A percentile compares a stretch with the other conserved stretches of the same genome.
These are phyloP conservation scores for Platismatia glauca DNA, from an alignment of 495 filamentous ascomycete species.

Conservation along the genomic window DNA sequence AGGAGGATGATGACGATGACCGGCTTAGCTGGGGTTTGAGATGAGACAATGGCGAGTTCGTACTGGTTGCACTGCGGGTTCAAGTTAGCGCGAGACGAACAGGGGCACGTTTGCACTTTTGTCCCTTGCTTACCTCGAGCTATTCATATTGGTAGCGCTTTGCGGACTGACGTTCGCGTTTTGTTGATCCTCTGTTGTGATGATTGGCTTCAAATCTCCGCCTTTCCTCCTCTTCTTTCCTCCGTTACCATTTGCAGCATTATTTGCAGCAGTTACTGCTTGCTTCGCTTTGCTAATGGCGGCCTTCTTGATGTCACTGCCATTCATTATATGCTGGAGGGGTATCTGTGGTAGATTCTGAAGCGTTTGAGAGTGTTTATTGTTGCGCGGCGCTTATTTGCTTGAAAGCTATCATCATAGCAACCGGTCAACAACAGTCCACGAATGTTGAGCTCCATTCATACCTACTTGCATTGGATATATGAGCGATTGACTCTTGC, in stretches of 20 bases:
- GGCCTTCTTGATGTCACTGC: slow-evolving; percentile 63
- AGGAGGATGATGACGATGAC: slow-evolving; percentile 71
- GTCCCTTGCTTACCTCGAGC: slow-evolving; percentile 41
- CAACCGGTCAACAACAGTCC: slow-evolving; percentile 4
- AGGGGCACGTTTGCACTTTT: slow-evolving; percentile 11
- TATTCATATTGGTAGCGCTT: slow-evolving; percentile 36
- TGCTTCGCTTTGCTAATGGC: slow-evolving; percentile 74
- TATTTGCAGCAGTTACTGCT: slow-evolving; percentile 51
- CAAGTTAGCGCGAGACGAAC: slow-evolving; percentile 11
- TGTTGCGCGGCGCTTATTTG: slow-evolving; percentile 2
- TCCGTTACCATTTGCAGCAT: slow-evolving; percentile 55
- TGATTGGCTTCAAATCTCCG: slow-evolving; percentile 79
- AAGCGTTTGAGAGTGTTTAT: not conserved
- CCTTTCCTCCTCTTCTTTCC: slow-evolving; percentile 71
- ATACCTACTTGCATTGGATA: slow-evolving; percentile 10
- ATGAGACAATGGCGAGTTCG: slow-evolving; percentile 38
- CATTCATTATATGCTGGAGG: slow-evolving; percentile 52
- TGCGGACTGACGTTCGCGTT: slow-evolving; percentile 32
- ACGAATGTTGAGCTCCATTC: not conserved
- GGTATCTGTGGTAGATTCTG: not conserved
- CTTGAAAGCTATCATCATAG: not conserved
- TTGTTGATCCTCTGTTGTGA: slow-evolving; percentile 62
- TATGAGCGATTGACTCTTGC: not conserved
- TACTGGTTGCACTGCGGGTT: slow-evolving; percentile 32
- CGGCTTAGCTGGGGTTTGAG: slow-evolving; percentile 50